Evolutionary conservation across 805 yeast genomes (phyloP), one percentile per base, ranked within the genome.

Genomic region (Wickerhamomyces alni): DNA sequence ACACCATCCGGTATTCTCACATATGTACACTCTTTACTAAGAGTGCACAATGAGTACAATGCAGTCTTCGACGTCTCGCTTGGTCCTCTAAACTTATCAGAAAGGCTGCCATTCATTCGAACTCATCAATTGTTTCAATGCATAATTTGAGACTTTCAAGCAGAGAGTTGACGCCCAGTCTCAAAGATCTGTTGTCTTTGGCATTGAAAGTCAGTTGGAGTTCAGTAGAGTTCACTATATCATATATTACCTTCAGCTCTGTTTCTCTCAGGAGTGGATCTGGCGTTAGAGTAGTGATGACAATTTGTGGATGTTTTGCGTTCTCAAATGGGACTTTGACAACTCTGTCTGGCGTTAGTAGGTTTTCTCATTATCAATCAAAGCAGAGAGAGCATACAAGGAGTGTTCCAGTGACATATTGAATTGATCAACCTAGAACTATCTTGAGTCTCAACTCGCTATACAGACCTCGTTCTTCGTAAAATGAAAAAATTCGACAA

Each of bases 121-220:
- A 77, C 56, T 77, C 83, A 41, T 86, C 94, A 48, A 87, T 65
- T 40, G 94, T 81, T 63, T 88, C 96, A 2, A 87, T 65, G 3
- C 84, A 74, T 1, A 93, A 80, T 52, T 82, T 82, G 40, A 87
- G 58, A 45, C 80, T 81, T 54, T 87, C 96, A 40, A 89, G 66
- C 15, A 84, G 74, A 47, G 82, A 82, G 59, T 87, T 87, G 16
- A 84, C 86, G 8, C 94, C 94, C 6, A 87, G 95, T 45, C 97
- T 67, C 37, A 88, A 71, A 7, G 80, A 80, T 33, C 96, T 66
- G 47, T 84, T 94, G 37, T 85, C 79, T 0, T 69, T 67, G 2
- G 87, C 87, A 8, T 64, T 57, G 48, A 86, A 84, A 1, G 51
- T 45, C 22, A 80, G 72, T 2, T 57, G 42, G 30, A 87, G 63